Evolutionary conservation across 352 stramenopile species (phyloP).

Genomic region (Phytophthora aleatoria): DNA sequence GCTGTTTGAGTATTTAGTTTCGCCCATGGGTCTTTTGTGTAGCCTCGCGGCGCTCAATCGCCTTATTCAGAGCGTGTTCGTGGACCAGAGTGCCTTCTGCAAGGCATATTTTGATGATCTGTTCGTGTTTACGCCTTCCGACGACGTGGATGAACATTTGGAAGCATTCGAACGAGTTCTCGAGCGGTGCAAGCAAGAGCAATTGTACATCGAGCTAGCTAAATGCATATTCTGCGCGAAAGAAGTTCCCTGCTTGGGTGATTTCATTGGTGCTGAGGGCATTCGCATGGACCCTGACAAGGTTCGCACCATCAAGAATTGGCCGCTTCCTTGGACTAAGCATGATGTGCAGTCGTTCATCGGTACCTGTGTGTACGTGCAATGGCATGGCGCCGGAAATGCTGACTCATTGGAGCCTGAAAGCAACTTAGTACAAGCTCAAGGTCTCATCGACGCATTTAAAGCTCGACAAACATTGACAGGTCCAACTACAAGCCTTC

Average conservation of each 20-base stretch:
- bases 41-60: neutral
- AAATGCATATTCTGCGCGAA: neutral
- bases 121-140: constrained; percentile 2
- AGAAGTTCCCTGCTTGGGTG: neutral
- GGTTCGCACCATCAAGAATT: constrained; percentile 1
- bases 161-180: neutral
- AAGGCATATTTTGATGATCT: constrained; percentile 3
- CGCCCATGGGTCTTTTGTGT: neutral
- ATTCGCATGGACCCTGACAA: constrained; percentile 19
- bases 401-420: too few species aligned
- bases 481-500: too few species aligned
- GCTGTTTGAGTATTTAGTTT: constrained; percentile 1
- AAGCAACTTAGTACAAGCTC: too few species aligned
- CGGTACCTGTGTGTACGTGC: constrained; percentile 15
- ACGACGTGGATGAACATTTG: neutral
- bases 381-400: too few species aligned
- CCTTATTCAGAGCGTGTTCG: neutral
- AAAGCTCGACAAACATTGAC: too few species aligned
- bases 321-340: neutral
- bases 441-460: too few species aligned
- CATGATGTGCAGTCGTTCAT: constrained; percentile 11
- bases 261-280: constrained; percentile 17
- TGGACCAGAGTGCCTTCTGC: neutral
- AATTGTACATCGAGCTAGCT: constrained; percentile 2
- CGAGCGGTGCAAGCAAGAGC: neutral